Evolutionary conservation across 768 basidiomycete species (phyloP).

Genomic region (Hericium rajendrae): DNA sequence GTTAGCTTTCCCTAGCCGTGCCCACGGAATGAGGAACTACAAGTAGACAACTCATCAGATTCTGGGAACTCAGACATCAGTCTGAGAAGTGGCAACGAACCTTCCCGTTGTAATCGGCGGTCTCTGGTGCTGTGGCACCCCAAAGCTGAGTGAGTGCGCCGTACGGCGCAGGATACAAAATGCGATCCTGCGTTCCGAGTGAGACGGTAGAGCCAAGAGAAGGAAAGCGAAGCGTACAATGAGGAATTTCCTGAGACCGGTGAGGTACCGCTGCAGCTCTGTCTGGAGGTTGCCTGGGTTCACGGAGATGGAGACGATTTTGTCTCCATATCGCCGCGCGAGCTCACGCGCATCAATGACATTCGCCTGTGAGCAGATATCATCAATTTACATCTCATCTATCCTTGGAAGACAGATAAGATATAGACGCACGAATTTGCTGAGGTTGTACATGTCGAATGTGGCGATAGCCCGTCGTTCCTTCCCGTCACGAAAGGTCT

Average conservation of each 20-base stretch:
- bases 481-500: background rate
- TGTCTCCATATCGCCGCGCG: conserved; percentile 16
- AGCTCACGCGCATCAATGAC: conserved; percentile 20
- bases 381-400: too few relatives aligned
- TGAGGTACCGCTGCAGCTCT: background rate
- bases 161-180: background rate
- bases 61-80: too few relatives aligned
- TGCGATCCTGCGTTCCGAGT: background rate
- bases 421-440: conserved; percentile 3
- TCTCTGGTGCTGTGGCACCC: background rate
- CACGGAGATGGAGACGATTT: conserved; percentile 17
- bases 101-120: conserved; percentile 1
- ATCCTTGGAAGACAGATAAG: background rate
- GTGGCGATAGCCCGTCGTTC: background rate
- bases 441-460: conserved; percentile 5
- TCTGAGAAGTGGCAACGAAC: background rate
- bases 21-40: conserved; percentile 10
- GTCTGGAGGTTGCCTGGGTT: conserved; percentile 15
- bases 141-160: background rate
- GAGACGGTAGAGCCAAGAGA: too few relatives aligned
- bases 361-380: conserved; percentile 8
- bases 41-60: too few relatives aligned
- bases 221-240: background rate
- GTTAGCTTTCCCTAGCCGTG: conserved; percentile 4
- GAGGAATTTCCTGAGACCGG: background rate